phyloP scores from a whole-genome alignment of 2,329 filamentous ascomycete species.

The Zalaria sp. region DNA sequence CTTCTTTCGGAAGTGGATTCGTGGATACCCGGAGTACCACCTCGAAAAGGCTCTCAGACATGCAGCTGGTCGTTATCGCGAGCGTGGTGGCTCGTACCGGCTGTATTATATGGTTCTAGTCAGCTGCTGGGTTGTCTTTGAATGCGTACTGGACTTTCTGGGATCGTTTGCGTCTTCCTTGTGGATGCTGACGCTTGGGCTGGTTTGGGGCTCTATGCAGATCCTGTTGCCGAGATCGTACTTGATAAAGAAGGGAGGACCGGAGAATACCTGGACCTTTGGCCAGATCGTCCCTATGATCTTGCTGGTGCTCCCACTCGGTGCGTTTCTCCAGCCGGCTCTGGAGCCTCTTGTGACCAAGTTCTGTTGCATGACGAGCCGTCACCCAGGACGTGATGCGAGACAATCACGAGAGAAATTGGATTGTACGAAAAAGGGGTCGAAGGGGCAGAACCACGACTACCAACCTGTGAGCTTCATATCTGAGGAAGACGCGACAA shows the following conservation, averaged over 20 bases:
- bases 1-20: constrained; percentile 7
- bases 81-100: not conserved
- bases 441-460: no score
- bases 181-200: constrained; percentile 9
- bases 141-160: constrained; percentile 8
- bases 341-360: no score
- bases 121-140: constrained; percentile 5
- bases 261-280: constrained; percentile 9
- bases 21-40: constrained; percentile 5
- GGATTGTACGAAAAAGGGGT: no score
- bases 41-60: constrained; percentile 7
- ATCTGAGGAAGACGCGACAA: no score
- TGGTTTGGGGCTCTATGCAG: constrained; percentile 13
- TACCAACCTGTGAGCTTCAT: no score
- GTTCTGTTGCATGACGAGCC: no score
- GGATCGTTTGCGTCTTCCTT: constrained; percentile 12
- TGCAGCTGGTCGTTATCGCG: constrained; percentile 6
- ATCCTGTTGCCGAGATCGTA: constrained; percentile 11
- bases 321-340: constrained; percentile 1
- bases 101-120: constrained; percentile 7
- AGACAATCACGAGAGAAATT: no score
- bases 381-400: no score
- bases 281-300: constrained; percentile 14
- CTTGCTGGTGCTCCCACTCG: constrained; percentile 12
- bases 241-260: constrained; percentile 1